Base-by-base conservation (phyloP, 192 early-diverging fungal species). In the Backusella mclennaniae region DNA sequence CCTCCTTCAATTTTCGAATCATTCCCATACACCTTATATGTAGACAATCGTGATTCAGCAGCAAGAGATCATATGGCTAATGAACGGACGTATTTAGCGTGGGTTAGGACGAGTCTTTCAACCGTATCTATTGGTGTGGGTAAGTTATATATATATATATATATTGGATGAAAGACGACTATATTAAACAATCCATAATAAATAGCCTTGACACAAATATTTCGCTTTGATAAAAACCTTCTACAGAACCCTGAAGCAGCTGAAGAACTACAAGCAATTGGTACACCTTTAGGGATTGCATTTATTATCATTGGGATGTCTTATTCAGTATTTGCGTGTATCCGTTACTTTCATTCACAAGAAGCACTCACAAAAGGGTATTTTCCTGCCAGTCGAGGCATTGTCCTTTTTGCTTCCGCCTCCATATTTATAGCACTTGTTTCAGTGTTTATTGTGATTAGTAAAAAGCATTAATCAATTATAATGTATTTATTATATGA, bases 11-110 rank as follows among this genome's bases (percentile, higher is more conserved):
- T 33, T 19, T 29, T 71, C 6, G 70, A 17, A 19, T 15, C 2
- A 2, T 49, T 71, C 17, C 56, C 78, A 14, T 49, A 77, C 6
- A 79, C 87, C 1, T 67, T 85, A 12, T 71, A 66, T 0, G 84
- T 94, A n/a, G 90, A 94, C 19, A 95, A 93, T 83, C 92, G 89
- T 77, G 90, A 86, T 72, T 91, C 90, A 44, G 91, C 92, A 36
- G 93, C 93, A 52, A 85, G 93, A 74, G 93, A 95, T 78, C 92
- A 95, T 74, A 85, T 94, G 88, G 90, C 93, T 26, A 95, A 95
- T 68, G 93, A 95, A 56, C 85, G 93, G 56, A 95, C 93, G 31
- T 95, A 88, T 56, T 85, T 95, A 3, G 91, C 92, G 1, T 95
- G 93, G 93, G 76, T 95, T 52, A 86, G 93, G 41, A 91, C 93